phyloP scores from a whole-genome alignment of 768 basidiomycete species.

The Tylopilus felleus region DNA sequence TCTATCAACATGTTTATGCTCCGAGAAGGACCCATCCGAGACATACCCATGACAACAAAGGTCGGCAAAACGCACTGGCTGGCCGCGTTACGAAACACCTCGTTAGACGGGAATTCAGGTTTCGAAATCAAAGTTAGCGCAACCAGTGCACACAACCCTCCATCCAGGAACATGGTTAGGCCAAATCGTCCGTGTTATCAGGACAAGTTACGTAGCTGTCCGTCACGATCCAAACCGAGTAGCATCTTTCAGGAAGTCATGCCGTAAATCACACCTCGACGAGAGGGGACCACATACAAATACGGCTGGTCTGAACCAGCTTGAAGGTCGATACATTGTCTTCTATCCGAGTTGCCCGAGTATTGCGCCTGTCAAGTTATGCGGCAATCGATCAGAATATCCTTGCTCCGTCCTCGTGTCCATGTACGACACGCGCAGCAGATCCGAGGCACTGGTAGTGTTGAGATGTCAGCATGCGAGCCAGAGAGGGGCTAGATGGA shows the following conservation, averaged over 20 bases:
- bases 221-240: neutral
- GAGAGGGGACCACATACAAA: neutral
- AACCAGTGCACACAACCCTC: neutral
- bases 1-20: neutral
- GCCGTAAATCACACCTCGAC: neutral
- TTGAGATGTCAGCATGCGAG: neutral
- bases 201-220: neutral
- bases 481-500: neutral
- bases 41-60: neutral
- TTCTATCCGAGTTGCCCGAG: neutral
- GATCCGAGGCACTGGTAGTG: neutral
- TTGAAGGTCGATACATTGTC: neutral
- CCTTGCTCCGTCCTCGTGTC: neutral
- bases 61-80: neutral
- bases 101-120: neutral
- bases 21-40: neutral
- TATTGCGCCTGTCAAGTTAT: neutral
- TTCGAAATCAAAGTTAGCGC: neutral
- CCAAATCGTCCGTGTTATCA: neutral
- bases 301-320: neutral
- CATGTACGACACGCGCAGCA: neutral
- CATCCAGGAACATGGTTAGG: neutral
- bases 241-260: neutral
- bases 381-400: neutral
- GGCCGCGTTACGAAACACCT: neutral